phyloP scores from a whole-genome alignment of 1,284 basidiomycete species.

The Mixia osmundae region DNA sequence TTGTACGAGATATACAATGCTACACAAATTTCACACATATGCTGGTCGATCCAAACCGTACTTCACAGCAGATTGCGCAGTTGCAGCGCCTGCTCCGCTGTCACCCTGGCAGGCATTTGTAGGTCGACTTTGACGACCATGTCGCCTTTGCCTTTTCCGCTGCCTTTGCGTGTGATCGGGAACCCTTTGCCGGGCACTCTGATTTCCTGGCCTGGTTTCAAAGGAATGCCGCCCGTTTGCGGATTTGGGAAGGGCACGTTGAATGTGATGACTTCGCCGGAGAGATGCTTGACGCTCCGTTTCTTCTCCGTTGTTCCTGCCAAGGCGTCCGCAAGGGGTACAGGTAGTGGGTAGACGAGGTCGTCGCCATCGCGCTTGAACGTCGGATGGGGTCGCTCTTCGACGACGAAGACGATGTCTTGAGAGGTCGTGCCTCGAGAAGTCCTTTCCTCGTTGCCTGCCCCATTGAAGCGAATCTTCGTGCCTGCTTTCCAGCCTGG shows the following conservation, averaged over 20 bases:
- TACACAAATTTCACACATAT: too few species aligned
- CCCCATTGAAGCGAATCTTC: conserved; percentile 64
- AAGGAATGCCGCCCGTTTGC: conserved; percentile 25
- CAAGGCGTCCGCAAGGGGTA: conserved; percentile 68
- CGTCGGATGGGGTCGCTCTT: conserved; percentile 55
- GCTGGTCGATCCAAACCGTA: too few species aligned
- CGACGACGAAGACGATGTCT: conserved; percentile 36
- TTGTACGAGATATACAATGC: too few species aligned
- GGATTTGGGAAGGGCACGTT: conserved; percentile 30
- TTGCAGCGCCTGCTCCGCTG: background rate
- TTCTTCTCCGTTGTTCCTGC: conserved; percentile 24
- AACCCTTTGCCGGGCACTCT: conserved; percentile 56
- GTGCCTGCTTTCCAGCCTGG: conserved; percentile 49
- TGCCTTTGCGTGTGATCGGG: conserved; percentile 64
- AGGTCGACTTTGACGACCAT: background rate
- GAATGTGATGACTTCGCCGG: conserved; percentile 50
- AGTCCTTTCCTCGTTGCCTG: conserved; percentile 57
- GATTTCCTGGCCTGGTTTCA: conserved; percentile 56
- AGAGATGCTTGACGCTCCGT: conserved; percentile 37
- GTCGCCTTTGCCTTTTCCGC: conserved; percentile 2
- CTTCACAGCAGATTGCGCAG: background rate
- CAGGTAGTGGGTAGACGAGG: conserved; percentile 35
- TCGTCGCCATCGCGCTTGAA: conserved; percentile 64
- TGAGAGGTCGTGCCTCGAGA: conserved; percentile 2
- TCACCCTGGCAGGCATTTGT: background rate